Evolutionary conservation across 2,329 filamentous ascomycete species (phyloP), one percentile per base, ranked within the genome.

Genomic region (Drechslerella coelobrocha): DNA sequence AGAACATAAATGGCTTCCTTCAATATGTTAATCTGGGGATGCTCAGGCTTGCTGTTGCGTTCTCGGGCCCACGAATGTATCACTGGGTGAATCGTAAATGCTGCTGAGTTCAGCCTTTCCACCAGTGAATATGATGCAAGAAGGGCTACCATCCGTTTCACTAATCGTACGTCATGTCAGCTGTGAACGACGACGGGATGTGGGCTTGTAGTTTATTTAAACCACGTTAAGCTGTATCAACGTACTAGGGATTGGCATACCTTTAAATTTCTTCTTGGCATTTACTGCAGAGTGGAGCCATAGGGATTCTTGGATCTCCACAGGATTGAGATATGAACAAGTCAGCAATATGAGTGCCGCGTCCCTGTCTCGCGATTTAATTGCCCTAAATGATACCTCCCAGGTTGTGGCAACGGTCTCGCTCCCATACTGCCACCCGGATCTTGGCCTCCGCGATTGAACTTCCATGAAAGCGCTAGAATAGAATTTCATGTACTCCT

Each of bases 321-420:
- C 45, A 23, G 72, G 68, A 14, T 66, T 57, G 34, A 75, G 39
- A 26, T 74, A 74, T 19, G 72, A 61, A 53, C 73, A 74, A n/a
- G 68, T 21, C 12, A 74, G 45, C 10, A 74, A 54, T 17, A 75
- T 51, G 17, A 60, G 47, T 4, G 72, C 60, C 12, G 73, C 72
- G 8, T 23, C 39, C 10, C 26, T 21, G 19, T 63, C 57, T 5
- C 59, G 45, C 8, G 50, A n/a, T 23, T 73, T n/a, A 41, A 74
- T 73, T 8, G 63, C 61, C 9, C 60, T 55, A 9, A 74, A 61
- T 26, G 73, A 75, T 12, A 55, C 45, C 72, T 54, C 72, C 68
- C 39, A 75, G 5, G 24, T 68, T 39, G 53, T 73, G 17, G 17
- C 43, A 47, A 45, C 61, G 41, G 65, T 74, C 26, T 53, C 48